Evolutionary conservation across 495 filamentous ascomycete genomes (phyloP), one percentile per base, ranked within the genome.

Genomic region (Xylaria flabelliformis): DNA sequence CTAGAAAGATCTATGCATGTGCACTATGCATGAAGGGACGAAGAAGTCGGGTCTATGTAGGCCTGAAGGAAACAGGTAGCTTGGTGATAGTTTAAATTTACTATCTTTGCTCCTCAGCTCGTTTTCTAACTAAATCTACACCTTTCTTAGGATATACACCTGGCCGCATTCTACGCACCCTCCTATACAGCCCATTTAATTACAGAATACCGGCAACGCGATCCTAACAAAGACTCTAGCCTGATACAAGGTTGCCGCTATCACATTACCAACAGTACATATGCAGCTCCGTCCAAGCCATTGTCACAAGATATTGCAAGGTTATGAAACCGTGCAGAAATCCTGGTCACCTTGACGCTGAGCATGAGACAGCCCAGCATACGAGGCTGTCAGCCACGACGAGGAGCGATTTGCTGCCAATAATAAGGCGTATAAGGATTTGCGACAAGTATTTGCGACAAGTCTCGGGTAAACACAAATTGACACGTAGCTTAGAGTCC

Each of bases 221-320:
- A 53, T 4, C 13, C 51, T 10, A 39, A n/a, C 1, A 61, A 32
- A 39, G 9, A 29, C 17, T 17, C 19, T 32, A 39, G 56, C 56
- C 15, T 5, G 36, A 26, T 32, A n/a, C 17, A 21, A 26, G 51
- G 21, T 19, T 17, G 4, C 15, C 34, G 32, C 56, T 15, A 61
- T 61, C 56, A 39, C 56, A 32, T 61, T 61, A 39, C 17, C 32
- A 61, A 61, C 29, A 8, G 32, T 61, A 61, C 58, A 39, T 61
- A 61, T 61, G 58, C 32, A 61, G 29, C 26, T 32, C 51, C 4
- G 53, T 26, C 5, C 53, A 56, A 15, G 53, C 26, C 26, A 26
- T 29, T 15, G 15, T 29, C 8, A 55, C 51, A 10, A 17, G 53
- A 12, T 7, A 32, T 56, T 56, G 19, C 12, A 17, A 9, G 17